phyloP scores from a whole-genome alignment of 306 rosid genomes.

The Pyrus communis region DNA sequence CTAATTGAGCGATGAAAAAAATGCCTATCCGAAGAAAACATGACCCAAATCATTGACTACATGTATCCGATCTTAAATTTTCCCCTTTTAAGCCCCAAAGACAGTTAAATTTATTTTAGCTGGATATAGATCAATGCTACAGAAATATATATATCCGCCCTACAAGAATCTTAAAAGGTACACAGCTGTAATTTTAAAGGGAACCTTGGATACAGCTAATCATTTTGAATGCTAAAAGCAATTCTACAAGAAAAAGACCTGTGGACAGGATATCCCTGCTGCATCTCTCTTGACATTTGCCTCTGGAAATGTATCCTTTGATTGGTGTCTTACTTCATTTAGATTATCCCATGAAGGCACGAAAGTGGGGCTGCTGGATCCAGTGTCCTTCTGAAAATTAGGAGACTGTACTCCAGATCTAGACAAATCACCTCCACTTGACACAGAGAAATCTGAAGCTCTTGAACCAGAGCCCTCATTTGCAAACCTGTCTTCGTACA shows the following conservation, averaged over 20 bases:
- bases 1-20: not conserved
- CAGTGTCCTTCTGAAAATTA: slow-evolving; percentile 44
- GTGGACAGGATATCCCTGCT: slow-evolving; percentile 32
- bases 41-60: not conserved
- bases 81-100: not conserved
- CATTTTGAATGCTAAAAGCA: not conserved
- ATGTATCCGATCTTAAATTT: not conserved
- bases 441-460: slow-evolving; percentile 66
- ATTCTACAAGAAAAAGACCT: slow-evolving; percentile 32
- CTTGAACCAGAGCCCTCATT: slow-evolving; percentile 67
- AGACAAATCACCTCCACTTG: slow-evolving; percentile 65
- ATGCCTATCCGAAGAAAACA: not conserved
- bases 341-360: slow-evolving; percentile 32
- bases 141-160: not conserved
- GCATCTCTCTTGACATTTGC: slow-evolving; percentile 35
- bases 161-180: not conserved
- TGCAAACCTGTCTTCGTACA: slow-evolving; percentile 64
- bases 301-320: slow-evolving; percentile 26
- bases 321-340: slow-evolving; percentile 47
- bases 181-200: not conserved
- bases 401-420: slow-evolving; percentile 67
- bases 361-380: slow-evolving; percentile 50
- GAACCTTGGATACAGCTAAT: not conserved
- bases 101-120: not conserved
- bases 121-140: not conserved